Evolutionary conservation across 2,329 filamentous ascomycete genomes (phyloP).

Genomic region (Aureobasidium sp.): DNA sequence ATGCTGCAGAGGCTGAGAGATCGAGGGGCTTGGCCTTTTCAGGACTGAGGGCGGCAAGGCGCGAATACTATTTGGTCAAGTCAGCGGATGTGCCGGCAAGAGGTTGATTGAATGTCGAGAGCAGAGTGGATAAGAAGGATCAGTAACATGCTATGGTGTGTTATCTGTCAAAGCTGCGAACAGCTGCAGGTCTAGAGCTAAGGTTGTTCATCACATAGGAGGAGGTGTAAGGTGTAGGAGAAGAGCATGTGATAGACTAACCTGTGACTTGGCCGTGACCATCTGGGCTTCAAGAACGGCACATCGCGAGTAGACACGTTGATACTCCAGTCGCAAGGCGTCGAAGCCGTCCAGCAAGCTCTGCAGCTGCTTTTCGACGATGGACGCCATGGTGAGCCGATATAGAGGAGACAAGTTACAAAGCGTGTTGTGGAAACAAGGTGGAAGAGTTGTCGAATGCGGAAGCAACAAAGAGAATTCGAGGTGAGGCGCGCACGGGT

Average conservation of each 20-base stretch:
- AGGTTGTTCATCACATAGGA: conserved; percentile 34
- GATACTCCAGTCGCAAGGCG: conserved; percentile 38
- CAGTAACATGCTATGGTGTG: conserved; percentile 33
- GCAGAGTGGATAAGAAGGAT: conserved; percentile 15
- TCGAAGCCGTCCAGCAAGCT: conserved; percentile 38
- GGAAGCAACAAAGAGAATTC: conserved; percentile 10
- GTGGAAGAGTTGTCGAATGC: background rate
- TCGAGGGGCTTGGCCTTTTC: conserved; percentile 7
- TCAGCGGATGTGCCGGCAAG: background rate
- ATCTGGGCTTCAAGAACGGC: conserved; percentile 39
- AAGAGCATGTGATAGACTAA: conserved; percentile 22
- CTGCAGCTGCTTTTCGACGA: conserved; percentile 24
- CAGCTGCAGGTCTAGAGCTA: conserved; percentile 47
- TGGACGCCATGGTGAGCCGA: background rate
- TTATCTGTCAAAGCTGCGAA: conserved; percentile 35
- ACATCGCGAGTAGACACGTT: conserved; percentile 35
- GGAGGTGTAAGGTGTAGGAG: background rate
- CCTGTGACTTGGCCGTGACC: conserved; percentile 40
- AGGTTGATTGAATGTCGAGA: background rate
- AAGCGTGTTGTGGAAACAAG: background rate
- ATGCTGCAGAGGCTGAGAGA: conserved; percentile 2
- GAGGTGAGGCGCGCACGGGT: background rate
- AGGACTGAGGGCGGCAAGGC: conserved; percentile 1
- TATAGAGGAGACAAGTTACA: background rate
- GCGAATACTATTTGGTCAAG: conserved; percentile 7